phyloP scores from a whole-genome alignment of 169 alveolate species.

The Babesia sp. region DNA sequence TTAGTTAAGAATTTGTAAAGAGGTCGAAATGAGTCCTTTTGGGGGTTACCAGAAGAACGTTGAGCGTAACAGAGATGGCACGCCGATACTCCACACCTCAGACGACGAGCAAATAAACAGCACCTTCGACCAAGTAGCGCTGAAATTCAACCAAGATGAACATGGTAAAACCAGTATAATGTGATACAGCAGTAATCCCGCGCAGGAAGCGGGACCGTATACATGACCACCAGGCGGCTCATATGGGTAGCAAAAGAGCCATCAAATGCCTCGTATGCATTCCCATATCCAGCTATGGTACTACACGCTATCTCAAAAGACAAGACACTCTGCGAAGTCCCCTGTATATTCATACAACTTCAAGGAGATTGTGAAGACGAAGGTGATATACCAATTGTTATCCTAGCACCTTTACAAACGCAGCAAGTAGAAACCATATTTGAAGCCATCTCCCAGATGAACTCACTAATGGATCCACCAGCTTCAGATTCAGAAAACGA shows the following conservation, averaged over 20 bases:
- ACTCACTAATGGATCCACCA: conserved; percentile 18
- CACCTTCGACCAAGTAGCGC: conserved; percentile 25
- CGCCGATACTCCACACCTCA: conserved; percentile 20
- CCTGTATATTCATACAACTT: conserved; percentile 61
- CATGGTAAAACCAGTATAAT: conserved; percentile 18
- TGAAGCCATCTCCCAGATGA: conserved; percentile 48
- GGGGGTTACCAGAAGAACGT: conserved; percentile 34
- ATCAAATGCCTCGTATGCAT: conserved; percentile 20
- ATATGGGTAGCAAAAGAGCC: conserved; percentile 40
- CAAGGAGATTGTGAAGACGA: conserved; percentile 38
- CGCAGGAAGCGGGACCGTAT: conserved; percentile 53
- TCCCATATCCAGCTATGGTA: conserved; percentile 47
- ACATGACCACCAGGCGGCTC: conserved; percentile 38
- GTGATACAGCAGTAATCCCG: background rate
- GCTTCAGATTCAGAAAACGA: conserved; percentile 39
- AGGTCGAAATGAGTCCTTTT: conserved; percentile 7
- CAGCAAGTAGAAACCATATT: conserved; percentile 38
- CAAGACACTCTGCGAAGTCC: conserved; percentile 28
- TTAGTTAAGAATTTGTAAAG: background rate
- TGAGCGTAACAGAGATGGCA: conserved; percentile 5
- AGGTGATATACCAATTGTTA: conserved; percentile 61
- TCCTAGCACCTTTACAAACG: conserved; percentile 35
- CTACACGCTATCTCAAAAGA: conserved; percentile 67
- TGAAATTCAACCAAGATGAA: conserved; percentile 23
- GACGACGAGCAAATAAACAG: conserved; percentile 30